Conservation (phyloP, 2,329 filamentous ascomycete species). For the Pseudogymnoascus verrucosus region DNA sequence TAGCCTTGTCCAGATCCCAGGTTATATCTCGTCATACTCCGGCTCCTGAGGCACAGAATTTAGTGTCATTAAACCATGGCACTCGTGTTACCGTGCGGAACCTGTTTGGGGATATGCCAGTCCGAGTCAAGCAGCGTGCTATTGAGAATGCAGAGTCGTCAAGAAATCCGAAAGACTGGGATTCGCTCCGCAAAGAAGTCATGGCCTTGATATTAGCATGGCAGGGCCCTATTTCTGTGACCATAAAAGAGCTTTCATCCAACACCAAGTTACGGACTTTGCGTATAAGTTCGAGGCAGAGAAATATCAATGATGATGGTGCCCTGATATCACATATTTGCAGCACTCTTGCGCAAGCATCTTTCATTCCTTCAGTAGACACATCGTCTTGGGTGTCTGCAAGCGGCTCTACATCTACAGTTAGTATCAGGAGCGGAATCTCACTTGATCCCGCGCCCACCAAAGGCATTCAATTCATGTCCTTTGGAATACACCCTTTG, state of each 20-base stretch:
- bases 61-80: slow-evolving; percentile 54
- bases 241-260: slow-evolving; percentile 42
- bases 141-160: slow-evolving; percentile 41
- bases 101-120: slow-evolving; percentile 84
- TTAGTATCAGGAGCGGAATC: slow-evolving; percentile 63
- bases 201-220: slow-evolving; percentile 65
- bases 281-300: slow-evolving; percentile 15
- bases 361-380: slow-evolving; percentile 47
- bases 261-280: slow-evolving; percentile 21
- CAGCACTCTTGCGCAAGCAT: slow-evolving; percentile 57
- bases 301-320: neutral
- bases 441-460: slow-evolving; percentile 63
- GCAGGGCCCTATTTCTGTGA: slow-evolving; percentile 47
- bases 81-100: slow-evolving; percentile 70
- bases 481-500: slow-evolving; percentile 64
- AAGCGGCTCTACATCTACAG: slow-evolving; percentile 52
- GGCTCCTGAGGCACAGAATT: slow-evolving; percentile 47
- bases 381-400: slow-evolving; percentile 59
- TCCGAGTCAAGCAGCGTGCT: slow-evolving; percentile 74
- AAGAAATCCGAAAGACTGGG: slow-evolving; percentile 54
- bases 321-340: slow-evolving; percentile 27
- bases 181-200: slow-evolving; percentile 35
- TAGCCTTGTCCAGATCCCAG: slow-evolving; percentile 64
- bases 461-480: slow-evolving; percentile 72
- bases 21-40: slow-evolving; percentile 57